Evolutionary conservation across 2,329 filamentous ascomycete species (phyloP).

Genomic region (Aspergillus amoenus): DNA sequence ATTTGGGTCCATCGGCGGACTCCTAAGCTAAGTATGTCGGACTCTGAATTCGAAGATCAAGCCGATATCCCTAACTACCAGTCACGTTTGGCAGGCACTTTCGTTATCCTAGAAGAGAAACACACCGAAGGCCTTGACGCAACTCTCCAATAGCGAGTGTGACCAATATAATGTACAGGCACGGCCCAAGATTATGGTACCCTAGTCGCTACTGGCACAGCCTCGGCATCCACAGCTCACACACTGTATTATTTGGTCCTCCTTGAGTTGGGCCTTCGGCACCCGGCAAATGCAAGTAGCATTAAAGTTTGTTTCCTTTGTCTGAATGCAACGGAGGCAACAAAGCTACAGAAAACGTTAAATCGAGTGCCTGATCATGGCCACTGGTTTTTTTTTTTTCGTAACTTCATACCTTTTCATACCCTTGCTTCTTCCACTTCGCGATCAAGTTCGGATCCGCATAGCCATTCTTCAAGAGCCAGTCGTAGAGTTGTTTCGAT

Average conservation of each 20-base stretch:
- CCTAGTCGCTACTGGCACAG: conserved; percentile 78
- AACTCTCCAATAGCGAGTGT: background rate
- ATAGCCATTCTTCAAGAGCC: conserved; percentile 93
- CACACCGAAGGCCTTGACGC: background rate
- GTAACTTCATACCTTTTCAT: conserved; percentile 74
- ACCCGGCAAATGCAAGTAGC: conserved; percentile 96
- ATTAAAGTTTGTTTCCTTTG: conserved; percentile 99
- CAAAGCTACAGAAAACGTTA: conserved; percentile 62
- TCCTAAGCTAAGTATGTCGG: background rate
- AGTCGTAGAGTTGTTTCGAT: conserved; percentile 87
- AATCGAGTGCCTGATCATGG: background rate
- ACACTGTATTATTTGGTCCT: conserved; percentile 86
- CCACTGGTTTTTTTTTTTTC: background rate
- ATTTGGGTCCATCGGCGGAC: no score
- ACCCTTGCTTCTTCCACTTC: conserved; percentile 99
- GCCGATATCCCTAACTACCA: background rate
- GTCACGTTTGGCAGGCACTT: background rate
- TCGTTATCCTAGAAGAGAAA: background rate
- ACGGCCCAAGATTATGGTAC: background rate
- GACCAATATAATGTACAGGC: background rate
- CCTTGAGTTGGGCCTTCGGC: conserved; percentile 83
- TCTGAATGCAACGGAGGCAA: conserved; percentile 93
- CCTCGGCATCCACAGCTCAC: conserved; percentile 93
- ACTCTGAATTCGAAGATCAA: background rate
- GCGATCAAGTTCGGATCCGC: conserved; percentile 94